Evolutionary conservation across 805 yeast genomes (phyloP), one percentile per base, ranked within the genome.

Genomic region (Maudiozyma barnettii): DNA sequence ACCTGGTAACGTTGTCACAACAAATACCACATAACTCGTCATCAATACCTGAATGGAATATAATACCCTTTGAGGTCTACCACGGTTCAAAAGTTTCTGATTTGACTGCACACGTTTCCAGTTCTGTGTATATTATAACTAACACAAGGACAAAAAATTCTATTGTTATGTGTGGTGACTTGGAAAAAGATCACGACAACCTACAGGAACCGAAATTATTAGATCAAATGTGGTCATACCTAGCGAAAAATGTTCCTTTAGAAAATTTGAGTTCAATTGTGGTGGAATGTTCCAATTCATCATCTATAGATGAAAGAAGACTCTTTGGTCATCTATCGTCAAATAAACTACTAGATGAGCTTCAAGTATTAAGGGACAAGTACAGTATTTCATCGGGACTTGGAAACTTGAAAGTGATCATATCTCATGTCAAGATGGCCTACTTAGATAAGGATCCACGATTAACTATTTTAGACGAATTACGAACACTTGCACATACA

Each of bases 251-350:
- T 26, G 68, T 83, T 1, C 56, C 68, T 0, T 42, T 64, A 4
- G 61, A 67, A 3, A 49, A 63, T 13, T 64, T 89, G 40, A 68
- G 64, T 19, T 78, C 80, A 0, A 74, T 89, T 1, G 63, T 88
- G 14, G 75, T 90, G 21, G 97, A 89, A 62, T 89, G 97, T 59
- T 85, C 95, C 1, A 75, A 78, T 5, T 57, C 72, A 2, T 70
- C 71, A 50, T 65, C 68, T 10, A 71, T 75, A 0, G 67, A 70
- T 1, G 63, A 68, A 9, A 71, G 72, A 6, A 73, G 77, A 2
- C 57, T 87, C 22, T 89, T 78, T 60, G 97, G 97, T 2, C 97
- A 89, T 65, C 59, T 89, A 64, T 81, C 84, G 12, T 95, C 96
- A 4, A 55, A 62, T 2, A 74, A 75, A 53, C 63, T 89, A 26